Evolutionary conservation across 1,284 basidiomycete species (phyloP), one percentile per base, ranked within the genome.

Genomic region (Acaromyces ingoldii): DNA sequence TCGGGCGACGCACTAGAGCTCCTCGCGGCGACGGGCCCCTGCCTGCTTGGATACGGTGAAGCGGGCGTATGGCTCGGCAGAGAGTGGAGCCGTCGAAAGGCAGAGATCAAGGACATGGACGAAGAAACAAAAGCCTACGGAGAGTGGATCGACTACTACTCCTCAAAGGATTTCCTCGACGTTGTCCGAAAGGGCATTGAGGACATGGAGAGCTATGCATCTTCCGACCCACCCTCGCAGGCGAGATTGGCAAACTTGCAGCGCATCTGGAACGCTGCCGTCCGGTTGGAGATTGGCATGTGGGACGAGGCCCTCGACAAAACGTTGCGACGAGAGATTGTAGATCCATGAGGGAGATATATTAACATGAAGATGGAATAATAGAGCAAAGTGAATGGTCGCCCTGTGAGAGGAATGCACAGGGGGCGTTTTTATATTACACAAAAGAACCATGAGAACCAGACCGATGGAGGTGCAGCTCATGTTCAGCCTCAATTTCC

Each of bases 11-110:
- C 91, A 69, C 82, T 84, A 25, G 85, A 84, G 57, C 78, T 92
- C 10, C 76, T 88, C 21, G 85, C 95, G 72, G 88, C 89, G 0
- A 82, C 92, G 1, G 83, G 86, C 15, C 86, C 88, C 4, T 97
- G 92, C 74, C 79, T 95, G 11, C 78, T 95, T 0, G 92, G 92
- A 0, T 97, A 96, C 69, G 92, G 90, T n/a, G 89, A 95, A 74
- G 88, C 93, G 0, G 92, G 91, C 0, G 77, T 89, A 36, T 63
- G 67, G 45, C 54, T 92, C 83, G 41, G 31, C 17, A 13, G 15
- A 4, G 28, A 39, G 21, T 19, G 24, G 25, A n/a, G n/a, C 33
- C 26, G 30, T 6, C 31, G 10, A n/a, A 36, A 28, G 2, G 22
- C 21, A 6, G n/a, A n/a, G n/a, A n/a, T n/a, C n/a, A 9, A 3